phyloP scores from a whole-genome alignment of 139 green algal genomes.

The Astrephomene gubernaculifera region DNA sequence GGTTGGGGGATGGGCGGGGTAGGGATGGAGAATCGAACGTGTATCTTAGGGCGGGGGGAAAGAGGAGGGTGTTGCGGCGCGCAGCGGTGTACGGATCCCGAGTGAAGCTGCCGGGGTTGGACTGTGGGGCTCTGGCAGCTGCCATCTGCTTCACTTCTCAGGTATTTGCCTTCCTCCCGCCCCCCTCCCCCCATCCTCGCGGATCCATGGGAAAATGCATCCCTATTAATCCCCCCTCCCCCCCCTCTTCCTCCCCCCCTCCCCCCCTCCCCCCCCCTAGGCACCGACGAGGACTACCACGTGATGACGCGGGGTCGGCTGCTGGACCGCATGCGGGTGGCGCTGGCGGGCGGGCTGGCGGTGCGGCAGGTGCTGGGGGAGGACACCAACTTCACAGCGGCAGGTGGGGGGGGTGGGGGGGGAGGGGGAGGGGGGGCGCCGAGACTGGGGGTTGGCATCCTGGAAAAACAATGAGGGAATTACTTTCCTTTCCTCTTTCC shows the following conservation, averaged over 20 bases:
- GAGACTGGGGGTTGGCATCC: not conserved
- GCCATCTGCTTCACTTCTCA: too few relatives aligned
- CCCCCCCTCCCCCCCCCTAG: not conserved
- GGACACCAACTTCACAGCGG: slow-evolving; percentile 62
- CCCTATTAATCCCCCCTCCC: too few relatives aligned
- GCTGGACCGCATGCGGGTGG: slow-evolving; percentile 78
- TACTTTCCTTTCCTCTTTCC: not conserved
- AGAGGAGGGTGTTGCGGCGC: too few relatives aligned
- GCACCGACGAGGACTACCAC: slow-evolving; percentile 83
- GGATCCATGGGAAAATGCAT: too few relatives aligned
- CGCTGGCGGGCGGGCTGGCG: slow-evolving; percentile 57
- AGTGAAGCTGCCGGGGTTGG: too few relatives aligned
- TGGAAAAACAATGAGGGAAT: not conserved
- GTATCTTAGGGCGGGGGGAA: too few relatives aligned
- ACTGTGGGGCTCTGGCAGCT: too few relatives aligned
- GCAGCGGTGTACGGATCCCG: too few relatives aligned
- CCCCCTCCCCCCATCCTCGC: too few relatives aligned
- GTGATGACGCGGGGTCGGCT: slow-evolving; percentile 81
- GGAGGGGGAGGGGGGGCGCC: not conserved
- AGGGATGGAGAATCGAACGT: too few relatives aligned
- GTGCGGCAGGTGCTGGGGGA: slow-evolving; percentile 78
- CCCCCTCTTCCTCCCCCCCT: not conserved
- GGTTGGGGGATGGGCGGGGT: not conserved
- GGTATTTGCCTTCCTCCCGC: too few relatives aligned
- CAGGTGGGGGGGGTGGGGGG: slow-evolving; percentile 45